Conservation (phyloP, 306 rosid genomes). For the Alnus glutinosa region DNA sequence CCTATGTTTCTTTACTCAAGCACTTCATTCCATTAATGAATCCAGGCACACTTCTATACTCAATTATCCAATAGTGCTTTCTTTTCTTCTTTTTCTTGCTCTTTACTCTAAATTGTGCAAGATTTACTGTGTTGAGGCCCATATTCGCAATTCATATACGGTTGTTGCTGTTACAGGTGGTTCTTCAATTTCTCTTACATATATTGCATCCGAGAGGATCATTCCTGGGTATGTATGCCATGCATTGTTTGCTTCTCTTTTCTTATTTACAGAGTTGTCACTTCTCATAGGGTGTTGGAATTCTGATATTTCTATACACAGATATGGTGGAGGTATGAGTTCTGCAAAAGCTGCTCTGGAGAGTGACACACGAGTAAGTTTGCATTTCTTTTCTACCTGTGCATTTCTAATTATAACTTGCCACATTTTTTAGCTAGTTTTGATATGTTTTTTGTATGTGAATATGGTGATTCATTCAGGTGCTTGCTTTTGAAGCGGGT, state of each 20-base stretch:
- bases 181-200: slow-evolving; percentile 88
- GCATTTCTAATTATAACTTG: neutral
- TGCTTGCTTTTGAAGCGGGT: slow-evolving; percentile 98
- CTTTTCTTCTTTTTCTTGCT: slow-evolving; percentile 9
- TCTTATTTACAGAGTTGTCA: slow-evolving; percentile 15
- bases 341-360: slow-evolving; percentile 98
- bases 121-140: neutral
- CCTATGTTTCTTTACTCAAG: slow-evolving; percentile 84
- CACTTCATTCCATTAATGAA: slow-evolving; percentile 90
- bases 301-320: slow-evolving; percentile 28
- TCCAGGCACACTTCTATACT: slow-evolving; percentile 55
- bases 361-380: slow-evolving; percentile 85
- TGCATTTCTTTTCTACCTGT: slow-evolving; percentile 3
- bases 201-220: slow-evolving; percentile 92
- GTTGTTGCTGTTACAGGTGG: slow-evolving; percentile 62
- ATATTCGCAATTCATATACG: neutral
- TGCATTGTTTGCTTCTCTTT: slow-evolving; percentile 10
- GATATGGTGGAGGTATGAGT: slow-evolving; percentile 99
- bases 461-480: slow-evolving; percentile 41
- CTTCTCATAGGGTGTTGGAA: slow-evolving; percentile 6
- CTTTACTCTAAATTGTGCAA: neutral
- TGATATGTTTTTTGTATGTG: neutral
- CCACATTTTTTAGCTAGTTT: neutral
- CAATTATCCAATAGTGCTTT: slow-evolving; percentile 12
- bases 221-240: slow-evolving; percentile 78